Percentiles rank a stretch among this genome's conserved stretches.
Conservation (phyloP, 208 protist species). For the Leishmania guyanensis region DNA sequence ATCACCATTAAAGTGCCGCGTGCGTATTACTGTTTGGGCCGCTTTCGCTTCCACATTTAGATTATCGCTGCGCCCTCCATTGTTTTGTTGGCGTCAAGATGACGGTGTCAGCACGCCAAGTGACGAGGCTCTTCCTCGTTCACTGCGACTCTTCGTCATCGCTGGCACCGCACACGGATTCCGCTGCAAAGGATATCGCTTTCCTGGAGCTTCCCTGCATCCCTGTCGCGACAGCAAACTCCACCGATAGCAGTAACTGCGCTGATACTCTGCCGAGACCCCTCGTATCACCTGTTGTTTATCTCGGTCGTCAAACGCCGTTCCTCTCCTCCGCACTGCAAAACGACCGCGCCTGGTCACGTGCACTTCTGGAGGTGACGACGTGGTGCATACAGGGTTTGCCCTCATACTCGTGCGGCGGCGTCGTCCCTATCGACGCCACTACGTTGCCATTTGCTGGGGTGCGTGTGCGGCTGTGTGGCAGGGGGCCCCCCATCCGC, state of each 20-base stretch:
- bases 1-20: not conserved
- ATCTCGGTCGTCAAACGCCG: conserved; percentile 24
- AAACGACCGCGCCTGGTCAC: conserved; percentile 31
- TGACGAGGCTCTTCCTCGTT: conserved; percentile 13
- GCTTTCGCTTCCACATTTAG: not conserved
- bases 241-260: not conserved
- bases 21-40: too few species aligned
- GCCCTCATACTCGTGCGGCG: not conserved
- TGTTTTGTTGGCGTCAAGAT: not conserved
- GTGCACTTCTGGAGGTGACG: conserved; percentile 25
- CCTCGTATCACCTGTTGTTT: conserved; percentile 22
- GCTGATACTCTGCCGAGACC: conserved; percentile 5
- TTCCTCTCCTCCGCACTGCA: conserved; percentile 9
- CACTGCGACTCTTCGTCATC: not conserved
- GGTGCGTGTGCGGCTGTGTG: conserved; percentile 27
- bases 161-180: not conserved
- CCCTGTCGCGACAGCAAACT: not conserved
- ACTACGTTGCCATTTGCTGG: conserved; percentile 21
- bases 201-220: conserved; percentile 15
- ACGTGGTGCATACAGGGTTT: conserved; percentile 36
- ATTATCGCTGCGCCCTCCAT: not conserved
- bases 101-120: not conserved
- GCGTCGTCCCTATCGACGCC: conserved; percentile 13
- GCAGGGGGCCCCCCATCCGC: conserved; percentile 2
- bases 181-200: not conserved